Evolutionary conservation across 495 filamentous ascomycete genomes (phyloP), one percentile per base, ranked within the genome.

Genomic region (Xylaria cubensis): DNA sequence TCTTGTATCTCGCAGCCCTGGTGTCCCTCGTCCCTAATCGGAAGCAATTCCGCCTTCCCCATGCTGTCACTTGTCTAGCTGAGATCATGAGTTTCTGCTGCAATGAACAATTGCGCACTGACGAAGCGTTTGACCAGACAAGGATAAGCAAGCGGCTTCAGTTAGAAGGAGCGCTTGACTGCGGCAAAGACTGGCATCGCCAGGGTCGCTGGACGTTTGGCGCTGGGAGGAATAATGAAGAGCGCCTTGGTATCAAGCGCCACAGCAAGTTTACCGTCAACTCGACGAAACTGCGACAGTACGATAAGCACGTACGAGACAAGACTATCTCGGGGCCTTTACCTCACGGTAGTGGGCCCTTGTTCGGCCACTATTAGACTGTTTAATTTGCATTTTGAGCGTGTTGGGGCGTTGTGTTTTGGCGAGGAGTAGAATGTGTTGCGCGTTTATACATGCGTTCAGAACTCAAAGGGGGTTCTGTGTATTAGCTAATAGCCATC

Each of bases 21-120:
- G 61, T 79, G 12, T 75, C 76, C 13, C 70, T 87, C 13, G 81
- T 94, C 55, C 91, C 90, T 74, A 84, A 84, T 10, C 79, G 88
- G 8, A 80, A 83, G 24, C 79, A 80, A 36, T 86, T 91, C 66
- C 84, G 89, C 26, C 86, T 94, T 13, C 92, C 93, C 0, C 93
- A 94, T 73, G 87, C 87, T 34, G 88, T 92, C 29, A 88, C 82
- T 56, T 92, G 88, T 48, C 80, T 97, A 0, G 92, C 91, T 3
- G 93, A 95, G 80, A 84, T 93, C n/a, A 84, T 95, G 71, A 90
- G 88, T 76, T 94, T 93, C 73, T 80, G 95, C 48, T 91, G 91
- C 64, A 88, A 88, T 73, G 91, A 90, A 48, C 88, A 89, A 12
- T 81, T 97, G 19, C 79, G 94, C 1, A 84, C 86, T 4, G 93